Conservation (phyloP, 495 filamentous ascomycete species). For the Xylaria palmicola region DNA sequence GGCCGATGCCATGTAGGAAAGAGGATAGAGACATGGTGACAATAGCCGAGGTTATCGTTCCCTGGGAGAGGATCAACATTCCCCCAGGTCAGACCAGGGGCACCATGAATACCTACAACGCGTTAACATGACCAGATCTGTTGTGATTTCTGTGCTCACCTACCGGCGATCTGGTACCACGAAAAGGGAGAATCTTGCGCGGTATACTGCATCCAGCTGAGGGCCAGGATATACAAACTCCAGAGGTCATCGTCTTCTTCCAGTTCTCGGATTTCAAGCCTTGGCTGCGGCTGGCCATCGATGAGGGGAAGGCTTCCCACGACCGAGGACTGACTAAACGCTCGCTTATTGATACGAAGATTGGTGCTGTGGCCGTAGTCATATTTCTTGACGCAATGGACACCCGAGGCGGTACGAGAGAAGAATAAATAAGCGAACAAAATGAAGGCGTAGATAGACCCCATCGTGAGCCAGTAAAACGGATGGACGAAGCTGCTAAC, state of each 20-base stretch:
- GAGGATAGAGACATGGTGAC: constrained; percentile 61
- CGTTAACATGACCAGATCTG: constrained; percentile 17
- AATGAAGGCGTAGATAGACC: background rate
- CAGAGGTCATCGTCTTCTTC: constrained; percentile 56
- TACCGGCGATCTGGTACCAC: constrained; percentile 62
- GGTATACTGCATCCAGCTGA: constrained; percentile 54
- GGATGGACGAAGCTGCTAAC: background rate
- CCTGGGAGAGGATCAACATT: constrained; percentile 50
- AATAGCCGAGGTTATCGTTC: constrained; percentile 57
- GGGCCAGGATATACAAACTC: constrained; percentile 58
- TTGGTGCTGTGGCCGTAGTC: constrained; percentile 42
- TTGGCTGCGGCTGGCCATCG: constrained; percentile 26
- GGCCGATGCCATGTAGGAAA: constrained; percentile 73
- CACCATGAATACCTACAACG: constrained; percentile 60
- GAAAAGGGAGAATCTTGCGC: constrained; percentile 52
- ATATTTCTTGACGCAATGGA: constrained; percentile 22
- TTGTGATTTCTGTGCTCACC: constrained; percentile 14
- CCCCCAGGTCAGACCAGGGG: constrained; percentile 57
- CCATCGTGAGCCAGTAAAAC: constrained; percentile 1
- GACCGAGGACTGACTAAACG: constrained; percentile 26
- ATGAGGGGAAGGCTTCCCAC: constrained; percentile 26
- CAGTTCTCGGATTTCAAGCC: constrained; percentile 56
- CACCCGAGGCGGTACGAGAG: background rate
- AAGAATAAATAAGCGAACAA: constrained; percentile 15
- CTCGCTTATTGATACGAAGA: constrained; percentile 23